phyloP scores from a whole-genome alignment of 129 eudicot genomes.

The Cynara cardunculus region DNA sequence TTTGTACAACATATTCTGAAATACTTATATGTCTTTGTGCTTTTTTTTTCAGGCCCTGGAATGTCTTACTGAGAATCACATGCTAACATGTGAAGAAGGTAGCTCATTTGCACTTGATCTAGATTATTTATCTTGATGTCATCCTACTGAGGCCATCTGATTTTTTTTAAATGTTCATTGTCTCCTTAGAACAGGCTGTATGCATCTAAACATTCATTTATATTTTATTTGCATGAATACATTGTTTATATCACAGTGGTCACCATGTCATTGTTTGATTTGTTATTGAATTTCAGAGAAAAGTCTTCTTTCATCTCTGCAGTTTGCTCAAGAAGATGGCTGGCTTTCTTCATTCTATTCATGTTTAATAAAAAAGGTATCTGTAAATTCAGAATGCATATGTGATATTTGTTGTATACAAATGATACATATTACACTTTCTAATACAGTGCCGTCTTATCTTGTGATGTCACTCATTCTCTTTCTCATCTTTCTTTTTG shows the following conservation, averaged over 20 bases:
- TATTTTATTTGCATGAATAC: neutral
- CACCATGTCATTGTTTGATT: conserved; percentile 25
- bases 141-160: conserved; percentile 5
- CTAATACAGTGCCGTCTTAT: neutral
- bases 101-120: conserved; percentile 1
- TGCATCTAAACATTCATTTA: neutral
- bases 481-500: conserved; percentile 7
- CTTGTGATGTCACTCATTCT: neutral
- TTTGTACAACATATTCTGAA: neutral
- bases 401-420: neutral
- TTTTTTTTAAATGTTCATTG: neutral
- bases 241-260: conserved; percentile 15
- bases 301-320: conserved; percentile 67
- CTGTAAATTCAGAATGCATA: conserved; percentile 1
- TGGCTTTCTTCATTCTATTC: conserved; percentile 93
- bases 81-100: conserved; percentile 97
- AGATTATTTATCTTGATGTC: neutral
- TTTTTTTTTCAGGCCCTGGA: conserved; percentile 62
- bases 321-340: conserved; percentile 83
- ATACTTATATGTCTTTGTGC: neutral
- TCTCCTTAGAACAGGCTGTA: neutral
- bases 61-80: conserved; percentile 81
- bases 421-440: neutral
- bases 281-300: conserved; percentile 53
- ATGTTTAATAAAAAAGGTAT: conserved; percentile 83